A percentile compares a stretch with the other conserved stretches of the same genome.
Conservation (phyloP, 768 basidiomycete species). For the Leucosporidium yakuticum region DNA sequence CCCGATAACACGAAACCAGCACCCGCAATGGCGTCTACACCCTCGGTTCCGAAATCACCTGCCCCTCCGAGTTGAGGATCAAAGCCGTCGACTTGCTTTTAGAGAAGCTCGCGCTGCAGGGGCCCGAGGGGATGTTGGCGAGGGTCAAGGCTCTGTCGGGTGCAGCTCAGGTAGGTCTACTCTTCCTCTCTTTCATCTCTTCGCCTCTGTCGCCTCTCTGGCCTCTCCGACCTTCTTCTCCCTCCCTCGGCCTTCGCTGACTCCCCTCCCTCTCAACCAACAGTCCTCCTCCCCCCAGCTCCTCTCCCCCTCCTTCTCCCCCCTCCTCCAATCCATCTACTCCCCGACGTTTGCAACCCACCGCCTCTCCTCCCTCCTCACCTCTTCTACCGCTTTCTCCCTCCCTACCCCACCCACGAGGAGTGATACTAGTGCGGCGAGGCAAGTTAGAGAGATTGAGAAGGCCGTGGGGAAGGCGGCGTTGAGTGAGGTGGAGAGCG, state of each 20-base stretch:
- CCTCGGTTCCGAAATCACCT: constrained; percentile 14
- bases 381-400: not conserved
- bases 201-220: constrained; percentile 6
- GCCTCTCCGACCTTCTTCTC: not conserved
- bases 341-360: not conserved
- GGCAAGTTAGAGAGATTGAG: constrained; percentile 14
- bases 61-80: constrained; percentile 10
- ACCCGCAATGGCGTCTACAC: constrained; percentile 17
- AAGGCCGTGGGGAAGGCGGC: not conserved
- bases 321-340: not conserved
- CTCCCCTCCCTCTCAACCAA: no score
- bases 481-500: not conserved
- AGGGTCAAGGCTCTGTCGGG: constrained; percentile 9
- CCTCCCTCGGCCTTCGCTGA: not conserved
- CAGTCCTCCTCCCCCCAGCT: constrained; percentile 12
- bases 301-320: constrained; percentile 5
- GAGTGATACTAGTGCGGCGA: not conserved
- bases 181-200: not conserved
- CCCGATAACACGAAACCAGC: not conserved
- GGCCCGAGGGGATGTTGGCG: constrained; percentile 7
- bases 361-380: constrained; percentile 10
- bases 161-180: constrained; percentile 2
- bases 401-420: not conserved
- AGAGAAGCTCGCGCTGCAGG: constrained; percentile 17
- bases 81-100: constrained; percentile 22